Percentiles rank a stretch among this genome's conserved stretches.
Conservation (phyloP, 495 filamentous ascomycete genomes). For the Lophiotrema nucula region DNA sequence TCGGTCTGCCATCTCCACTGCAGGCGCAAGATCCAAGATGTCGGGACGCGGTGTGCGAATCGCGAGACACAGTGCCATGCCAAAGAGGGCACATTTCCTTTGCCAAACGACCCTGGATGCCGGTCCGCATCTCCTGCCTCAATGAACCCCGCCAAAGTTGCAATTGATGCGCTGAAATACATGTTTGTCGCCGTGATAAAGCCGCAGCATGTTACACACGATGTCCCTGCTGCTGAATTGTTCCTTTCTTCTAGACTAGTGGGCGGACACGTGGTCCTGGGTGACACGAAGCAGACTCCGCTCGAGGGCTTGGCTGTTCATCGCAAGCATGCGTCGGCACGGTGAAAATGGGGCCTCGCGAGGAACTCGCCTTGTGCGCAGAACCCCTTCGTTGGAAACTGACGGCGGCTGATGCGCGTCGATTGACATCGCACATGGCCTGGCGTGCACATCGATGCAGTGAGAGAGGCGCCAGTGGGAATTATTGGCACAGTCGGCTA, state of each 20-base stretch:
- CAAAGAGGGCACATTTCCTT: conserved; percentile 9
- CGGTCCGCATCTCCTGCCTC: background rate
- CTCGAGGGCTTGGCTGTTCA: no score
- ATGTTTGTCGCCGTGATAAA: no score
- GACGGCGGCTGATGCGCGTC: background rate
- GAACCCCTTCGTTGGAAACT: background rate
- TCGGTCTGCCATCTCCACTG: conserved; percentile 30
- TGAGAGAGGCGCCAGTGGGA: background rate
- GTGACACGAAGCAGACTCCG: conserved; percentile 26
- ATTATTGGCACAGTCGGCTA: conserved; percentile 12
- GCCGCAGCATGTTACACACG: background rate
- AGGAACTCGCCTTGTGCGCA: background rate
- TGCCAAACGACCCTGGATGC: conserved; percentile 7
- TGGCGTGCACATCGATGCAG: background rate
- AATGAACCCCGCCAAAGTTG: background rate
- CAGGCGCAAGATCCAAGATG: conserved; percentile 25
- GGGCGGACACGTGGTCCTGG: conserved; percentile 21
- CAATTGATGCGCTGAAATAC: background rate
- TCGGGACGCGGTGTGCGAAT: conserved; percentile 28
- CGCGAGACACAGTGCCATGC: conserved; percentile 15
- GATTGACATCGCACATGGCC: background rate
- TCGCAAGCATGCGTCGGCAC: no score
- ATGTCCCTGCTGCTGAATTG: conserved; percentile 2
- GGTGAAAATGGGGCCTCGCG: no score
- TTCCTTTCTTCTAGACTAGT: conserved; percentile 11